These are phyloP conservation scores for Epichloe elymi DNA, from an alignment of 2,329 filamentous ascomycete genomes.

Conservation along the genomic window DNA sequence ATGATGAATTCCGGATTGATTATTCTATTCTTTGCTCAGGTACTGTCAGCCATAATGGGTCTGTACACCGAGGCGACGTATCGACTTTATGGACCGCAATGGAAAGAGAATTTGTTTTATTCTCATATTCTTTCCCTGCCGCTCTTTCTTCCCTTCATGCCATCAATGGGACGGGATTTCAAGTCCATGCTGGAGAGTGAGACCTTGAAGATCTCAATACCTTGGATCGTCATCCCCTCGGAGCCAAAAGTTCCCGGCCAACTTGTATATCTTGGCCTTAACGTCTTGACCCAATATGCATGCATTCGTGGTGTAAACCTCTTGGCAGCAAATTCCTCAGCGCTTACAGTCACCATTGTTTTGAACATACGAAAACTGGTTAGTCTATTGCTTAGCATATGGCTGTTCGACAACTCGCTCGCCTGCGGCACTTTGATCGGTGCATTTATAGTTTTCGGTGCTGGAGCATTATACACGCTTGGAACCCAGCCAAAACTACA, in stretches of 20 bases:
- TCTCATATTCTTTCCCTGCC: constrained; percentile 65
- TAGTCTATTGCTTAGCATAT: constrained; percentile 81
- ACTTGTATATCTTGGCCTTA: constrained; percentile 56
- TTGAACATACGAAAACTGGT: constrained; percentile 91
- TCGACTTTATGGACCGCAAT: constrained; percentile 70
- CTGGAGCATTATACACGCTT: constrained; percentile 81
- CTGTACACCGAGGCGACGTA: constrained; percentile 91
- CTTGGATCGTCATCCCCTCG: constrained; percentile 7
- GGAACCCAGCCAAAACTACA: constrained; percentile 34
- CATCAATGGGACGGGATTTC: constrained; percentile 52
- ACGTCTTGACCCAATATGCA: constrained; percentile 81
- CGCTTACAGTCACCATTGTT: constrained; percentile 90
- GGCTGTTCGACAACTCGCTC: constrained; percentile 81
- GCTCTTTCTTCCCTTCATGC: constrained; percentile 60
- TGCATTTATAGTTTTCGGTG: constrained; percentile 74
- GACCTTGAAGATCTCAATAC: constrained; percentile 30
- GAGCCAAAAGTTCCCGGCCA: constrained; percentile 45
- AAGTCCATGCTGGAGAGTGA: constrained; percentile 47
- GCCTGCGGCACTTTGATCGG: constrained; percentile 66
- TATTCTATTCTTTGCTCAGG: constrained; percentile 76
- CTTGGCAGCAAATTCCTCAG: constrained; percentile 77
- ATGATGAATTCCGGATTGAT: constrained; percentile 52
- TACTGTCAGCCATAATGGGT: constrained; percentile 87
- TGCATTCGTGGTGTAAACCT: constrained; percentile 95
- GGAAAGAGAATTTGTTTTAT: constrained; percentile 95